Base-by-base conservation (phyloP, 1,284 basidiomycete genomes). In the Agaricales sp. region DNA sequence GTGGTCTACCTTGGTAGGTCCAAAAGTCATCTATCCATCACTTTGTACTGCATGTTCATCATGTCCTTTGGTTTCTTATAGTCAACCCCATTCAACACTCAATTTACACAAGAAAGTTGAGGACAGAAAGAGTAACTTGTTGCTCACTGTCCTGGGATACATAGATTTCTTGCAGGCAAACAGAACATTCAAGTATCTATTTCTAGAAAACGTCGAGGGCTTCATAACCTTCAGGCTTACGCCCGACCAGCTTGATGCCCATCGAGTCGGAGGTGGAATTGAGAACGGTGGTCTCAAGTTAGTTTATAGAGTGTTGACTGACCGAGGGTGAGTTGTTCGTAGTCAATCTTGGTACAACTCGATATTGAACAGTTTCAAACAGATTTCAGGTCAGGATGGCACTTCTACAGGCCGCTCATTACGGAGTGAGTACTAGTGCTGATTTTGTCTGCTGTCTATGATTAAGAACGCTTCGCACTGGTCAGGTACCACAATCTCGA, bases 161-260 rank as follows among this genome's bases (percentile, higher is more conserved):
- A 67, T 88, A 1, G 83, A 88, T 53, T 71, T 74, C 46, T 63
- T 80, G 21, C 61, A 64, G 24, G 84, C 87, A 0, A 64, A 67
- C n/a, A n/a, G n/a, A n/a, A n/a, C n/a, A n/a, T n/a, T n/a, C n/a
- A 35, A 35, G 30, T 77, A 75, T 49, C 77, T 75, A 52, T 71
- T 80, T 53, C 76, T 87, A 43, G 85, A 88, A 60, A 88, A 88
- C 56, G 85, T 88, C 11, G 67, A 75, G 0, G 86, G 85, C 0
- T 87, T 88, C 56, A 56, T 85, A 1, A 62, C 59, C 12, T 82
- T 70, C 55, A 71, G 65, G 11, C 71, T 87, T 16, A 73, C 74
- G 50, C 68, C 76, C 0, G 63, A 54, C 6, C 80, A 83, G 57
- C 65, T 62, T 2, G 65, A 68, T n/a, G 55, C 56, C 23, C 62